A percentile compares a stretch with the other conserved stretches of the same genome.
These are phyloP conservation scores for Acanthamoeba culbertsoni DNA, from an alignment of 208 protist species.

Conservation along the genomic window DNA sequence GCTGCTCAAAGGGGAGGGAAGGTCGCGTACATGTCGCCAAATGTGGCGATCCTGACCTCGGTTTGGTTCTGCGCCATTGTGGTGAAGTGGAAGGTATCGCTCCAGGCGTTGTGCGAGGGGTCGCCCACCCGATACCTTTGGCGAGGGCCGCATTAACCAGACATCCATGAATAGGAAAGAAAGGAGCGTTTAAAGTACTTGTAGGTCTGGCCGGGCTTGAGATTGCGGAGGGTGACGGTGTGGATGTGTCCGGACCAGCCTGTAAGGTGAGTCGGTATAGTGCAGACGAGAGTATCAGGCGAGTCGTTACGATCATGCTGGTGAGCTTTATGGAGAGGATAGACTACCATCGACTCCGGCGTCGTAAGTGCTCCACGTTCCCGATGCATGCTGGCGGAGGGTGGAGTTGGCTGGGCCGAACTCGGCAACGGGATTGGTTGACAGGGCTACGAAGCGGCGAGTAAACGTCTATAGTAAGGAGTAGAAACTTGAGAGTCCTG, in stretches of 20 bases:
- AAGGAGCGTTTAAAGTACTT: not conserved
- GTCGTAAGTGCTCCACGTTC: slow-evolving; percentile 40
- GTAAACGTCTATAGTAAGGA: not conserved
- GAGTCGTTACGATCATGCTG: not conserved
- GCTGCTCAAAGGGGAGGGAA: not conserved
- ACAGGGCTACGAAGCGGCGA: not conserved
- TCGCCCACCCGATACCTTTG: slow-evolving; percentile 29
- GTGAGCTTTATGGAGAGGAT: not conserved
- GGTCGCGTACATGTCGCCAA: not conserved
- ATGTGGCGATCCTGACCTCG: slow-evolving; percentile 35
- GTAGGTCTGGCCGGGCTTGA: slow-evolving; percentile 18
- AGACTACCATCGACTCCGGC: not conserved
- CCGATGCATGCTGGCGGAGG: not conserved
- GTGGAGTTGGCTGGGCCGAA: slow-evolving; percentile 14
- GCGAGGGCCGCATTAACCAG: not conserved
- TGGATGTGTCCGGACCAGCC: slow-evolving; percentile 47
- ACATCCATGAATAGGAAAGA: not conserved
- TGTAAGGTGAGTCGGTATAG: not conserved
- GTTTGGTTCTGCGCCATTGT: slow-evolving; percentile 37
- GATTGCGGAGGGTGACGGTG: slow-evolving; percentile 38
- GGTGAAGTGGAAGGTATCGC: not conserved
- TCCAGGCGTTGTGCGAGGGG: slow-evolving; percentile 3
- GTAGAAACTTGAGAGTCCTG: not conserved
- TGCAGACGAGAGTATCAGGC: not conserved
- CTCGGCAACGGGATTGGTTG: not conserved